phyloP scores from a whole-genome alignment of 2,329 filamentous ascomycete species.

The Exophiala alcalophila region DNA sequence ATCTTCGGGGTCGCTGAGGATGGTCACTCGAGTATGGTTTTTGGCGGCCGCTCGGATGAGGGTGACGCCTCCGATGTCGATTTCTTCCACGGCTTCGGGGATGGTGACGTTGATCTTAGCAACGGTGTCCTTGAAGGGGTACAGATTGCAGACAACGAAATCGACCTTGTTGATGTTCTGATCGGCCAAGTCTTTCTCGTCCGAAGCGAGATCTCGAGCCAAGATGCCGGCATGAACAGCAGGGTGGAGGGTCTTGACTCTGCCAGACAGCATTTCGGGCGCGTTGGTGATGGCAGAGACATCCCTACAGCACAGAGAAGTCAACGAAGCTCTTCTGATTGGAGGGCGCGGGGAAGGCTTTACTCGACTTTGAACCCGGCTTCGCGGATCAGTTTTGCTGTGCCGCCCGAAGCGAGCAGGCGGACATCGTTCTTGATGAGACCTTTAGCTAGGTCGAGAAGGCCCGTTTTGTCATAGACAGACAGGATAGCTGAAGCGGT shows the following conservation, averaged over 20 bases:
- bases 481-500: slow-evolving; percentile 73
- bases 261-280: slow-evolving; percentile 91
- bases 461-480: slow-evolving; percentile 97
- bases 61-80: slow-evolving; percentile 96
- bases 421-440: slow-evolving; percentile 85
- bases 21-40: slow-evolving; percentile 94
- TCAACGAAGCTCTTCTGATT: slow-evolving; percentile 10
- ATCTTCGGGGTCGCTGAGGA: slow-evolving; percentile 89
- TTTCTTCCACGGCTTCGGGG: slow-evolving; percentile 94
- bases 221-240: slow-evolving; percentile 83
- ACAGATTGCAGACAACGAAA: slow-evolving; percentile 96
- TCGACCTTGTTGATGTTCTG: slow-evolving; percentile 95
- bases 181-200: slow-evolving; percentile 93
- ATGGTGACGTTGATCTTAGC: slow-evolving; percentile 97
- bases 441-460: slow-evolving; percentile 88
- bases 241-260: slow-evolving; percentile 94
- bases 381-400: slow-evolving; percentile 93
- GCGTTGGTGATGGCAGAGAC: slow-evolving; percentile 96
- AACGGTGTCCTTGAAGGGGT: slow-evolving; percentile 98
- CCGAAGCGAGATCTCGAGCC: slow-evolving; percentile 86
- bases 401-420: slow-evolving; percentile 91
- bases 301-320: slow-evolving; percentile 59
- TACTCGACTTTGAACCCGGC: slow-evolving; percentile 94
- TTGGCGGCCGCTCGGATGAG: slow-evolving; percentile 95
- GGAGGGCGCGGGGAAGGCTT: slow-evolving; percentile 21